Evolutionary conservation across 2,329 filamentous ascomycete genomes (phyloP), one percentile per base, ranked within the genome.

Genomic region (Purpureocillium lavendulum): DNA sequence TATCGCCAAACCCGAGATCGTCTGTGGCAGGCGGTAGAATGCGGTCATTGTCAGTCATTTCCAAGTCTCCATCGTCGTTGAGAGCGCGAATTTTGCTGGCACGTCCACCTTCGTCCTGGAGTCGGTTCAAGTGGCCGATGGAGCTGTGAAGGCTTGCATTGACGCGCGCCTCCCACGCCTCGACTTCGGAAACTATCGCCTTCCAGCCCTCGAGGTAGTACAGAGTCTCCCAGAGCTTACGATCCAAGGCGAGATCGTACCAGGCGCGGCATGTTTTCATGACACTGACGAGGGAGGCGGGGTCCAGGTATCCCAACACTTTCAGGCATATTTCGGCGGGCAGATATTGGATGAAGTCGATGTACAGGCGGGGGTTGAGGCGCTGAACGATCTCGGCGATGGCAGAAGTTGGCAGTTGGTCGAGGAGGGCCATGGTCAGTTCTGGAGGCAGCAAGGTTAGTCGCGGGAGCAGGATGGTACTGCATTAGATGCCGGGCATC

Each of bases 271-370:
- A 96, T 13, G 87, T 80, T 33, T 78, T 75, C 1, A 87, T 87
- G 3, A 89, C 85, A 36, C 77, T 79, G 41, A 97, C 71, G 30
- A 98, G 70, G 1, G 88, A 92, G 21, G 79, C 60, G 1, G 88
- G 84, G 40, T 89, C 84, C 36, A 98, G 80, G 55, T 88, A 92
- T 13, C 84, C 82, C 33, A 98, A 81, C 33, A 97, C 83, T 54
- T 94, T 84, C 33, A 92, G 80, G 44, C 87, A 94, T 52, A 98
- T 84, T 59, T 98, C 92, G 18, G 86, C 80, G 0, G 92, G 92
- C 1, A 98, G 76, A 52, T 87, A 80, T 47, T 78, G 70, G 32
- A 95, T 80, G 40, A 95, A 95, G 62, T 98, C 87, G 64, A 96
- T 90, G 61, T 96, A 89, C 3, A 97, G 80, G 38, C 89, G 75